Evolutionary conservation across 2,329 filamentous ascomycete species (phyloP).

Genomic region (Lecanicillium sp.): DNA sequence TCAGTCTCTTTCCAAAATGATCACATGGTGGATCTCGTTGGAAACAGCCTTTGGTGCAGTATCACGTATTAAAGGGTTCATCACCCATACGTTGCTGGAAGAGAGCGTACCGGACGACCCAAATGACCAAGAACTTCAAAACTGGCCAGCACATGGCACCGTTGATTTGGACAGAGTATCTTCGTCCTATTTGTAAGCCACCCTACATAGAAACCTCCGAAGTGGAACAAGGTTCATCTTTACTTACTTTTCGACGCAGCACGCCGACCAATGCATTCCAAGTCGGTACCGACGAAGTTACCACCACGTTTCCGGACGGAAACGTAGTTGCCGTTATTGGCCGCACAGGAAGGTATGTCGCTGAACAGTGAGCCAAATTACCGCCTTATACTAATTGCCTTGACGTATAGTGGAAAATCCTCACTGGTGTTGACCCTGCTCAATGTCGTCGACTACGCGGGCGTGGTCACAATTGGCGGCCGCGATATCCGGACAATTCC

Average conservation of each 20-base stretch:
- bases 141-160: constrained; percentile 24
- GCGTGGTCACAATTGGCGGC: constrained; percentile 13
- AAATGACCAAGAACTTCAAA: not conserved
- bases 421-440: not conserved
- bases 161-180: constrained; percentile 23
- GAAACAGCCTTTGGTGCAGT: constrained; percentile 32
- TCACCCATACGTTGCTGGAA: constrained; percentile 22
- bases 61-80: constrained; percentile 26
- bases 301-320: constrained; percentile 13
- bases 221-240: not conserved
- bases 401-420: constrained; percentile 8
- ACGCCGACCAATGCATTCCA: constrained; percentile 28
- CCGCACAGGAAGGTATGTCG: constrained; percentile 12
- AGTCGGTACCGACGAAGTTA: constrained; percentile 14
- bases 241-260: not conserved
- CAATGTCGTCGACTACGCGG: not conserved
- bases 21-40: constrained; percentile 30
- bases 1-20: constrained; percentile 24
- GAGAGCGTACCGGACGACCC: constrained; percentile 13
- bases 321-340: constrained; percentile 7
- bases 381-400: constrained; percentile 3
- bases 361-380: constrained; percentile 10
- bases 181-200: constrained; percentile 23
- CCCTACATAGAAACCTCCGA: no score
- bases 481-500: constrained; percentile 1